Evolutionary conservation across 208 protist genomes (phyloP).

Genomic region (Acanthamoeba sp.): DNA sequence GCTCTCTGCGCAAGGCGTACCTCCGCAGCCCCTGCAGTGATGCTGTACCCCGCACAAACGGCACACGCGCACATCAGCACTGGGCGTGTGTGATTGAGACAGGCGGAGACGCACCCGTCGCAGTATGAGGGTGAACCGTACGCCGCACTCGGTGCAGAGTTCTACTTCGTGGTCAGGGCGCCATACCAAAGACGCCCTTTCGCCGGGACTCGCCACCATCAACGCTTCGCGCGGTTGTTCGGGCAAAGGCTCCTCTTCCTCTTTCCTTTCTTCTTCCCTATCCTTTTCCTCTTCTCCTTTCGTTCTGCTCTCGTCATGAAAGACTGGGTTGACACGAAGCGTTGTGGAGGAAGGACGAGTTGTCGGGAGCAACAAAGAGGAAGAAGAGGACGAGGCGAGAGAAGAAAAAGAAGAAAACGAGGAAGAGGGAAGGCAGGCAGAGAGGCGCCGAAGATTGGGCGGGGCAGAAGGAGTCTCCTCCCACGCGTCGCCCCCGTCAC

Average conservation of each 20-base stretch:
- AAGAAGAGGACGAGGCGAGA: background rate
- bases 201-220: no score
- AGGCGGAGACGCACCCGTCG: background rate
- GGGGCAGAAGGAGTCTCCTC: no score
- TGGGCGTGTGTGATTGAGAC: background rate
- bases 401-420: background rate
- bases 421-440: background rate
- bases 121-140: background rate
- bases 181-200: background rate
- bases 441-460: background rate
- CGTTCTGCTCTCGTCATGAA: no score
- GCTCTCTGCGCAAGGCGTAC: background rate
- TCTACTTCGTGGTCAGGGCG: background rate
- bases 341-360: conserved; percentile 1
- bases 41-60: background rate
- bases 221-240: background rate
- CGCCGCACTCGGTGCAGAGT: background rate
- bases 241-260: background rate
- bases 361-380: background rate
- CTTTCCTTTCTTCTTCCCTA: background rate
- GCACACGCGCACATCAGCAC: background rate
- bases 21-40: background rate
- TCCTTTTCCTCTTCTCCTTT: no score
- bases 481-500: no score
- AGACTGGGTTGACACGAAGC: no score